A percentile compares a stretch with the other conserved stretches of the same genome.
These are phyloP conservation scores for Notholithocarpus densiflorus DNA, from an alignment of 306 rosid genomes.

Conservation along the genomic window DNA sequence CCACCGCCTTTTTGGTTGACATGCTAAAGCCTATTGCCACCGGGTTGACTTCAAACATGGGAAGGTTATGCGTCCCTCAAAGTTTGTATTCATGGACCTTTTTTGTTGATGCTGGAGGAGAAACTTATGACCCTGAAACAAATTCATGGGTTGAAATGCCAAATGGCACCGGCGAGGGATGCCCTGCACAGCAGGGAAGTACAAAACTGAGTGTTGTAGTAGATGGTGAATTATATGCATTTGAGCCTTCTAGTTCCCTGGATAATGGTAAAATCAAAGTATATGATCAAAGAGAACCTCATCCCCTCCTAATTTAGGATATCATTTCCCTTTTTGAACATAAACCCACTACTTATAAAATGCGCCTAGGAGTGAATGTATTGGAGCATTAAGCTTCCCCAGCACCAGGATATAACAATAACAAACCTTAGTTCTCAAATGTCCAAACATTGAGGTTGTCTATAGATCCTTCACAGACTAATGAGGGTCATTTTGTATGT, in stretches of 20 bases:
- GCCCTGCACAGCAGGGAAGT: slow-evolving; percentile 93
- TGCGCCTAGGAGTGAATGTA: too few species aligned
- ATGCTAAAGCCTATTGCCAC: slow-evolving; percentile 92
- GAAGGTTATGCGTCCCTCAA: slow-evolving; percentile 81
- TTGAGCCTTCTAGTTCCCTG: slow-evolving; percentile 75
- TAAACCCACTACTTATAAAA: too few species aligned
- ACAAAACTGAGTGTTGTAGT: slow-evolving; percentile 81
- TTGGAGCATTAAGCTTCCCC: too few species aligned
- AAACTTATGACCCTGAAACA: slow-evolving; percentile 81
- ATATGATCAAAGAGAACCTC: slow-evolving; percentile 57
- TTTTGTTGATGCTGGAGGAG: slow-evolving; percentile 93
- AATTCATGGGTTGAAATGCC: slow-evolving; percentile 93
- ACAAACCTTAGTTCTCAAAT: too few species aligned
- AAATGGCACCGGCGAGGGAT: slow-evolving; percentile 89
- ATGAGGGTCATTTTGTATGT: too few species aligned
- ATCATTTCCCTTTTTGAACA: too few species aligned
- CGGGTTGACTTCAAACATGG: slow-evolving; percentile 79
- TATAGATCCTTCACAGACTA: too few species aligned
- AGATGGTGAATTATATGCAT: slow-evolving; percentile 80
- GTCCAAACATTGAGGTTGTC: too few species aligned
- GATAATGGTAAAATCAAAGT: slow-evolving; percentile 85
- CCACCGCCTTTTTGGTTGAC: slow-evolving; percentile 72
- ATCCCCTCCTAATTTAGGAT: too few species aligned
- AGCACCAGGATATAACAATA: too few species aligned
- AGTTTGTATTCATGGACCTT: slow-evolving; percentile 92